Evolutionary conservation across 192 early-diverging fungal species (phyloP), one percentile per base, ranked within the genome.

Genomic region (Linnemannia exigua): DNA sequence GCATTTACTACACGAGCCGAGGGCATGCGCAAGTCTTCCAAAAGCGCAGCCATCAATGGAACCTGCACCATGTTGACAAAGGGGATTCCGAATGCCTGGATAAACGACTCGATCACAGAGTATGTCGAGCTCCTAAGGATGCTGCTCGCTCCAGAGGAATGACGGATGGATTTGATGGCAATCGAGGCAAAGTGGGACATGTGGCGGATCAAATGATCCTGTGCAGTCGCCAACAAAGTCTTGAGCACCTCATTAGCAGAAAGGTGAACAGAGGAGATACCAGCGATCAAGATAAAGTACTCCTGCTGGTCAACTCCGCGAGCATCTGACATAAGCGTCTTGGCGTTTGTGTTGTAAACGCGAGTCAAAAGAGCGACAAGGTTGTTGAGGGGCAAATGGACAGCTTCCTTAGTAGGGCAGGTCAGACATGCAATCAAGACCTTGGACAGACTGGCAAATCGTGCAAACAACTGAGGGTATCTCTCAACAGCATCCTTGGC

Each of bases 331-430:
- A 79, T 79, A 41, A 77, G 83, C 1, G 83, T 85, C 52, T 85
- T 85, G 33, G 67, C 84, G 72, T 85, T 87, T 35, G 89, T 77
- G 74, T 87, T 89, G 70, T 87, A 91, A 22, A 89, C 77, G 31
- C 92, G 84, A 28, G 87, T 89, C 44, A 90, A 66, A 35, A 92
- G 81, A 52, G 90, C 88, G 3, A 93, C 70, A 25, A 93, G 38
- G 51, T 88, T 84, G 74, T 87, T 87, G 31, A 93, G 86, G 14
- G 92, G 92, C 25, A 93, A 70, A 67, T 88, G 81, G 25, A 93
- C 89, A 25, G 87, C 67, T 1, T 86, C 68, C 31, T 72, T 69
- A 41, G 85, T 90, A 25, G 88, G 80, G 28, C 87, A 84, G n/a
- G 91, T 91, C 76, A 52, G 63, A 36, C 74, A 83, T 22, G 73